Conservation (phyloP, 352 stramenopile species). For the Globisporangium echinulatum region DNA sequence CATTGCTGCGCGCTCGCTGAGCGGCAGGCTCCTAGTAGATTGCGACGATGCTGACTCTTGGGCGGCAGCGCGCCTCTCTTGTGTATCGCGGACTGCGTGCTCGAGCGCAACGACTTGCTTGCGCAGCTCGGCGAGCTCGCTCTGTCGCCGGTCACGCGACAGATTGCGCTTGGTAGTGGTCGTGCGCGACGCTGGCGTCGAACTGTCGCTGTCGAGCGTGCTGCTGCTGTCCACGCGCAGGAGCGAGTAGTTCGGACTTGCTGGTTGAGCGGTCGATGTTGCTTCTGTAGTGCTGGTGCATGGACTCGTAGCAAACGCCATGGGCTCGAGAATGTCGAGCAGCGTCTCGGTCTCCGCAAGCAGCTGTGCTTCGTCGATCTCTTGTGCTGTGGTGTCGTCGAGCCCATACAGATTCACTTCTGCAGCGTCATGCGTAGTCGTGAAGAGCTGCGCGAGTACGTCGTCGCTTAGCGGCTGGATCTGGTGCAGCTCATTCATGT, state of each 20-base stretch:
- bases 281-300: no score
- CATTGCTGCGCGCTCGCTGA: no score
- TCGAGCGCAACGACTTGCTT: conserved; percentile 3
- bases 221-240: background rate
- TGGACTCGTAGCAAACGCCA: background rate
- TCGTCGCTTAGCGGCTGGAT: no score
- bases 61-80: background rate
- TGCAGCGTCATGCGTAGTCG: no score
- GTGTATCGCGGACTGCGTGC: background rate
- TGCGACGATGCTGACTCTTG: no score
- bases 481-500: no score
- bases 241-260: no score
- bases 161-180: conserved; percentile 2
- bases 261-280: no score
- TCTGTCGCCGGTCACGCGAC: conserved; percentile 8
- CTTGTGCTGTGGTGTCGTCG: background rate
- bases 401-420: background rate
- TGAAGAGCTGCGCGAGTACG: no score
- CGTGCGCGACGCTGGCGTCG: conserved; percentile 1
- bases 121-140: conserved; percentile 6
- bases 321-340: conserved; percentile 1
- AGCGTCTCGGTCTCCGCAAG: background rate
- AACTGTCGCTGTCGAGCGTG: background rate
- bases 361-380: background rate
- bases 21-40: no score